These are phyloP conservation scores for Suillus ampliporus DNA, from an alignment of 768 basidiomycete species.

Conservation along the genomic window DNA sequence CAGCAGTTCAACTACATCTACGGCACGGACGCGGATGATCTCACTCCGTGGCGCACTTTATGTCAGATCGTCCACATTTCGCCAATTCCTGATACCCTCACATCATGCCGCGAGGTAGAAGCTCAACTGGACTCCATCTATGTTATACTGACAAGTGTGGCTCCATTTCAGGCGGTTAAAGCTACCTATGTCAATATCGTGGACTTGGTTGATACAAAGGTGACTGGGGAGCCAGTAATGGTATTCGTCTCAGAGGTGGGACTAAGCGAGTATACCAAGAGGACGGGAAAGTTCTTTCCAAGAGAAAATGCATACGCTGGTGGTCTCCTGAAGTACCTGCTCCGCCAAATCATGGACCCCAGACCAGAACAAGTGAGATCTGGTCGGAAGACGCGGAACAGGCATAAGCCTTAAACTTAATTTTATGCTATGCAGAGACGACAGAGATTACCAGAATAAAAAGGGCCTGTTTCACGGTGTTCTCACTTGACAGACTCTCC, in stretches of 20 bases:
- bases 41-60: too few species aligned
- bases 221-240: constrained; percentile 7
- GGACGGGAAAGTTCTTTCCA: constrained; percentile 31
- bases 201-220: constrained; percentile 30
- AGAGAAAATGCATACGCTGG: constrained; percentile 30
- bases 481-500: too few species aligned
- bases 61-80: constrained; percentile 8
- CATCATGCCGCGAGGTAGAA: constrained; percentile 24
- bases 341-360: constrained; percentile 28
- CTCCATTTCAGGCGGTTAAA: constrained; percentile 21
- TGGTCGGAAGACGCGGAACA: not conserved
- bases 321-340: constrained; percentile 32
- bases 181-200: constrained; percentile 36
- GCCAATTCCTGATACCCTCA: constrained; percentile 18
- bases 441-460: too few species aligned
- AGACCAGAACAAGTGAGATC: not conserved
- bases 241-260: constrained; percentile 12
- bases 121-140: not conserved
- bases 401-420: too few species aligned
- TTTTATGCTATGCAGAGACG: too few species aligned
- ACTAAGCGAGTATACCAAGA: constrained; percentile 29
- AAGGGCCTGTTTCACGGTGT: too few species aligned
- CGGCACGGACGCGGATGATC: constrained; percentile 15
- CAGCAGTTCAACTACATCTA: constrained; percentile 30
- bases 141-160: not conserved